These are phyloP conservation scores for Saccharomycopsis sp. DNA, from an alignment of 805 yeast genomes.

Conservation along the genomic window DNA sequence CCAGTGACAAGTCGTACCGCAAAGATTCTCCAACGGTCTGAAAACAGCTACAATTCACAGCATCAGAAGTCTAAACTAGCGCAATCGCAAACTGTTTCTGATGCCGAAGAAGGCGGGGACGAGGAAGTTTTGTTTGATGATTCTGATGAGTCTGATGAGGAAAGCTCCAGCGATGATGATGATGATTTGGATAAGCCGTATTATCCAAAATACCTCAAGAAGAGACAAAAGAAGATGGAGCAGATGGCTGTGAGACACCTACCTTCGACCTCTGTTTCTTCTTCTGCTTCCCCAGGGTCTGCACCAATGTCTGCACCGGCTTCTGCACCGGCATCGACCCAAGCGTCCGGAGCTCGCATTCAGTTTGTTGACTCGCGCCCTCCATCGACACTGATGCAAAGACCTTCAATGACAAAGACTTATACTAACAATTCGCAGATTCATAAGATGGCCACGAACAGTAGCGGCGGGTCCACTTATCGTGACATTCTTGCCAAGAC, in stretches of 20 bases:
- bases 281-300: no score
- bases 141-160: slow-evolving; percentile 1
- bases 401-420: no score
- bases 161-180: slow-evolving; percentile 1
- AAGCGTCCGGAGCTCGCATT: no score
- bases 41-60: background rate
- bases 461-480: no score
- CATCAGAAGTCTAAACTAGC: background rate
- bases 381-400: no score
- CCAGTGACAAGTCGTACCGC: slow-evolving; percentile 15
- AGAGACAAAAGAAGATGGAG: background rate
- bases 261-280: no score
- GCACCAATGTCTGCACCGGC: no score
- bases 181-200: slow-evolving; percentile 15
- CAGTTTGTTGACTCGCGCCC: no score
- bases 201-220: slow-evolving; percentile 7
- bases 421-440: no score
- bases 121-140: slow-evolving; percentile 1
- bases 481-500: no score
- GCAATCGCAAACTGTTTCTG: slow-evolving; percentile 38
- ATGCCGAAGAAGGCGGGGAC: slow-evolving; percentile 31
- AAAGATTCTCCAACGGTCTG: slow-evolving; percentile 1
- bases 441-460: no score
- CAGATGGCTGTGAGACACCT: background rate
- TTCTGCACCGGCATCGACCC: no score